Conservation (phyloP, 208 protist genomes). For the Leishmania tarentolae region DNA sequence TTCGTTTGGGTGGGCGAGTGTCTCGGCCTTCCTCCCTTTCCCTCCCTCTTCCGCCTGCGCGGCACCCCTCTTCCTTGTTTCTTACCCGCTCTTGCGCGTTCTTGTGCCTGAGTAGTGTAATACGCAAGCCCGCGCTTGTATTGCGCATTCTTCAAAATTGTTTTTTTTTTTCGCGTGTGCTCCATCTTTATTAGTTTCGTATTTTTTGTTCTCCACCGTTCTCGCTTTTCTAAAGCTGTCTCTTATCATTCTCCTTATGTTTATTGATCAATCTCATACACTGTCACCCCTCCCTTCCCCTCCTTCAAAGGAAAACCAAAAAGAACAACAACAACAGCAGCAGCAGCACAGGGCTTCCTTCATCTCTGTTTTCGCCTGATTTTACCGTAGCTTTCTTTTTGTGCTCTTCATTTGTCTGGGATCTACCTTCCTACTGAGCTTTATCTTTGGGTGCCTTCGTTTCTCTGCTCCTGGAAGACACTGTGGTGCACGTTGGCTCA, state of each 20-base stretch:
- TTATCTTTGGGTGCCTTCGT: slow-evolving; percentile 9
- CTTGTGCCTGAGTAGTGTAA: neutral
- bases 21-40: neutral
- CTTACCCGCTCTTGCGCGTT: neutral
- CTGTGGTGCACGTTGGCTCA: neutral
- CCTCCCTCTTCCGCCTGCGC: slow-evolving; percentile 4
- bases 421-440: slow-evolving; percentile 1
- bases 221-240: neutral
- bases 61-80: neutral
- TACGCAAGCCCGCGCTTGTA: neutral
- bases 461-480: neutral
- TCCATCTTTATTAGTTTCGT: neutral
- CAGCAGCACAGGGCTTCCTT: neutral
- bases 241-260: neutral
- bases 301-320: neutral
- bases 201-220: slow-evolving; percentile 6
- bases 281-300: neutral
- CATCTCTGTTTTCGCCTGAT: too few relatives aligned
- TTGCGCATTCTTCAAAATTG: neutral
- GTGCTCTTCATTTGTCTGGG: neutral
- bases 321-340: neutral
- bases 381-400: neutral
- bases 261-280: neutral
- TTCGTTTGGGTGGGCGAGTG: neutral
- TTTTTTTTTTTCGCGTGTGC: neutral